A percentile compares a stretch with the other conserved stretches of the same genome.
These are phyloP conservation scores for Pichia deserticola DNA, from an alignment of 805 yeast genomes.

Conservation along the genomic window DNA sequence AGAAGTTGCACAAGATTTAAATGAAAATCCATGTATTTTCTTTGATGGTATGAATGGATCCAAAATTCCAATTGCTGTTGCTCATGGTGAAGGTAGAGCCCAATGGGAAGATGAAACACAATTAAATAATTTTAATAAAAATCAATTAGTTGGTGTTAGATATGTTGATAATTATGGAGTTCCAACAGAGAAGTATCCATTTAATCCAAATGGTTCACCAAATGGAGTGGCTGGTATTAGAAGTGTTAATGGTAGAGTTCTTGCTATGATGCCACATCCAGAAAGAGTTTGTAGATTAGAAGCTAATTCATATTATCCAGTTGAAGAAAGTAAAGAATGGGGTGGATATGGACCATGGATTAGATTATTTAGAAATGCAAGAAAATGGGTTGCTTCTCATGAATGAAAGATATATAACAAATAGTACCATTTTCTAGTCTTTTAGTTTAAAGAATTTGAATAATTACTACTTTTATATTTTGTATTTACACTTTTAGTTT, in stretches of 20 bases:
- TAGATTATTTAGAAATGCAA: conserved; percentile 82
- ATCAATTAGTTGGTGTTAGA: conserved; percentile 58
- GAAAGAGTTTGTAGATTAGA: conserved; percentile 88
- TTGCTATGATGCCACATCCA: conserved; percentile 99
- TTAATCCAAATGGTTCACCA: conserved; percentile 94
- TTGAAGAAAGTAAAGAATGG: conserved; percentile 52
- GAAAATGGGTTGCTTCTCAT: conserved; percentile 70
- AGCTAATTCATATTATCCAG: conserved; percentile 87
- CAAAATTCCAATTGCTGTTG: conserved; percentile 90
- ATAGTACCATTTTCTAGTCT: no score
- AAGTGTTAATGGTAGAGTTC: conserved; percentile 86
- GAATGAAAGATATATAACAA: background rate
- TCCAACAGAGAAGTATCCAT: conserved; percentile 77
- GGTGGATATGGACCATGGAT: conserved; percentile 93
- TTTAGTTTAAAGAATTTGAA: no score
- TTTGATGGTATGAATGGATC: conserved; percentile 91
- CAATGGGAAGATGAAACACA: conserved; percentile 44
- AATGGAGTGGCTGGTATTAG: conserved; percentile 88
- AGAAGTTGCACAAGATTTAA: conserved; percentile 49
- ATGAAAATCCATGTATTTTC: conserved; percentile 53
- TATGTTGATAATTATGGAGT: conserved; percentile 90
- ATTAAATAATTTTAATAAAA: conserved; percentile 40
- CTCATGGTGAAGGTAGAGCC: conserved; percentile 98
- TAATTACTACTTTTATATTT: no score
- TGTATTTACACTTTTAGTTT: no score